Percentiles rank a stretch among this genome's conserved stretches.
Evolutionary conservation across 176 grass and related monocot species (phyloP).

Genomic region (Musa itinerans): DNA sequence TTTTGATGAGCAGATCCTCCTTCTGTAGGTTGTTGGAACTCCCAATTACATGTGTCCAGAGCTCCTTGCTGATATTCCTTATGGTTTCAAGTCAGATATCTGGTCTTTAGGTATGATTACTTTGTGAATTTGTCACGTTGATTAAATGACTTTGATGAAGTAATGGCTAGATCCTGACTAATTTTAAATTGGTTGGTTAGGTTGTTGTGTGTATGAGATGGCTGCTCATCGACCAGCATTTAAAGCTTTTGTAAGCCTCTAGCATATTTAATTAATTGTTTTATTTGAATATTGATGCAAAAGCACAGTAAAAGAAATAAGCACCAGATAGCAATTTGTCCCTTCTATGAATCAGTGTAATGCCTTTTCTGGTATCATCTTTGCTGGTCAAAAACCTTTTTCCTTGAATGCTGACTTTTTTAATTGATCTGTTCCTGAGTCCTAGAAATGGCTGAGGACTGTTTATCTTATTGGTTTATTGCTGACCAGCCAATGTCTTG

Average conservation of each 20-base stretch:
- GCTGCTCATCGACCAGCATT: conserved; percentile 93
- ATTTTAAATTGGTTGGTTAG: conserved; percentile 30
- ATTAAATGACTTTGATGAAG: not conserved
- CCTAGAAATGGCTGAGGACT: too few species aligned
- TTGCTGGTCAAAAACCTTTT: not conserved
- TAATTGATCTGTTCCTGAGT: too few species aligned
- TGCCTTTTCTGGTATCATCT: not conserved
- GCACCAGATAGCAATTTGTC: not conserved
- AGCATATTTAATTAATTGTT: not conserved
- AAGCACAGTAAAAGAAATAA: not conserved
- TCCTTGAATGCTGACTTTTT: too few species aligned
- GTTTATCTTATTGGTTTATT: too few species aligned
- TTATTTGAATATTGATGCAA: not conserved
- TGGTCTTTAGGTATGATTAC: conserved; percentile 82
- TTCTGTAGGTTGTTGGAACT: conserved; percentile 75
- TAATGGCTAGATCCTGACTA: conserved; percentile 10
- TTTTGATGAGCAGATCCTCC: conserved; percentile 6
- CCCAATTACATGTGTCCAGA: conserved; percentile 99
- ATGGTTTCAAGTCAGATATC: conserved; percentile 97
- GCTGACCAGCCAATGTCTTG: too few species aligned
- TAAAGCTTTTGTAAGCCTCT: conserved; percentile 89
- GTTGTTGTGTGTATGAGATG: conserved; percentile 98
- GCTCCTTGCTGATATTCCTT: conserved; percentile 90
- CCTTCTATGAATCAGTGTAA: too few species aligned
- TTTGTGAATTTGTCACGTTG: conserved; percentile 7